These are phyloP conservation scores for Lanmaoa pseudosensibilis DNA, from an alignment of 768 basidiomycete genomes.

Conservation along the genomic window DNA sequence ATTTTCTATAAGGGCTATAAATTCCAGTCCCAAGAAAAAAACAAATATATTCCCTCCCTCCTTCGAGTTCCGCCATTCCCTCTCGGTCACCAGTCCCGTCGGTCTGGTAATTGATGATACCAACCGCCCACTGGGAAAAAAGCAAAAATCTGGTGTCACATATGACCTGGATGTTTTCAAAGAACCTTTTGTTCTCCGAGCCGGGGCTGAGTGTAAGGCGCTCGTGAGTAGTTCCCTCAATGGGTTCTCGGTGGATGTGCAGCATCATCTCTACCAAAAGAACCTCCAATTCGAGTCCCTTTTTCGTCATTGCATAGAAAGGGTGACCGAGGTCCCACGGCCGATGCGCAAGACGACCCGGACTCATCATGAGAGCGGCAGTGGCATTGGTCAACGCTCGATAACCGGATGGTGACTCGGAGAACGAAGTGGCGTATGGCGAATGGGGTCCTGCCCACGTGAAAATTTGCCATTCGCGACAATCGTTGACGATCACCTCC, in stretches of 20 bases:
- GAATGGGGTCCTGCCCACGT: conserved; percentile 26
- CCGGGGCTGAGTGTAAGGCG: conserved; percentile 15
- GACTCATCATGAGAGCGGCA: background rate
- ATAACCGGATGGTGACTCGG: conserved; percentile 22
- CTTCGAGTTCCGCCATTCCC: conserved; percentile 14
- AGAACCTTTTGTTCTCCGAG: conserved; percentile 13
- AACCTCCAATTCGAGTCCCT: conserved; percentile 20
- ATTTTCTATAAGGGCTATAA: conserved; percentile 19
- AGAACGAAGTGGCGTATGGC: conserved; percentile 18
- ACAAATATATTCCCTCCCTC: conserved; percentile 17
- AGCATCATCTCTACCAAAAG: conserved; percentile 27
- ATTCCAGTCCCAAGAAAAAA: conserved; percentile 25
- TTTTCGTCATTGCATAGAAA: conserved; percentile 26
- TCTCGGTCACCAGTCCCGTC: conserved; percentile 15
- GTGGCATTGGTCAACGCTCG: conserved; percentile 4
- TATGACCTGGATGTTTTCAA: conserved; percentile 12
- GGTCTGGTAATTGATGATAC: conserved; percentile 25
- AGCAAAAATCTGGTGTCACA: conserved; percentile 22
- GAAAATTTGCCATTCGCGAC: conserved; percentile 23
- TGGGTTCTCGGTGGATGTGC: conserved; percentile 13
- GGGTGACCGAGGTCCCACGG: conserved; percentile 18
- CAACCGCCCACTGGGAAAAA: conserved; percentile 26
- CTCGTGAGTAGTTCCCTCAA: conserved; percentile 11
- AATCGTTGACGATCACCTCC: conserved; percentile 19
- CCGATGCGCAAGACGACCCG: conserved; percentile 3